Conservation (phyloP, 106 monocot species). For the Dendrobium catenatum region DNA sequence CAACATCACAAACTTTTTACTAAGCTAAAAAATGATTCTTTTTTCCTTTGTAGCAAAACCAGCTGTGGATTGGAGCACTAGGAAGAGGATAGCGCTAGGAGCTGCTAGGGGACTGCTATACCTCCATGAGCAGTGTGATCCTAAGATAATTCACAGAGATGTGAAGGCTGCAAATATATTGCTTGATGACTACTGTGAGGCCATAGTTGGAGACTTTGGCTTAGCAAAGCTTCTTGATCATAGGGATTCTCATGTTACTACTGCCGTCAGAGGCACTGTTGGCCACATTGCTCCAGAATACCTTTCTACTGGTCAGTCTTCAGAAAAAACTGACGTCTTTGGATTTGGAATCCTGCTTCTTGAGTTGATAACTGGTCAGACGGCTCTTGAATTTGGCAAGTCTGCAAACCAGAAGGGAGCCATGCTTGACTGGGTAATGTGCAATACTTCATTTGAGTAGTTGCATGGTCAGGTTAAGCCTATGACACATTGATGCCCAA, state of each 20-base stretch:
- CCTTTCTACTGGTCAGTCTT: constrained; percentile 26
- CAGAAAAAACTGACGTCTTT: constrained; percentile 28
- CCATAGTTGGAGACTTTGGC: constrained; percentile 27
- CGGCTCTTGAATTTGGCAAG: constrained; percentile 27
- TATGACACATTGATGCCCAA: too few species aligned
- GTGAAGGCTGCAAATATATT: constrained; percentile 28
- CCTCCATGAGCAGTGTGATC: constrained; percentile 29
- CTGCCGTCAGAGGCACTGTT: constrained; percentile 23
- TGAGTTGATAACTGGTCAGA: constrained; percentile 20
- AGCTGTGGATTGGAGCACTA: constrained; percentile 15
- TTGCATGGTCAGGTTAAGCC: too few species aligned
- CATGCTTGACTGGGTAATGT: constrained; percentile 28
- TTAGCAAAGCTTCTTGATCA: constrained; percentile 30
- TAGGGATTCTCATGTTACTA: constrained; percentile 22
- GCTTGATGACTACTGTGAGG: constrained; percentile 24
- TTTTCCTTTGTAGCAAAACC: constrained; percentile 14
- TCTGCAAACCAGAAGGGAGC: constrained; percentile 26
- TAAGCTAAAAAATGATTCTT: not conserved
- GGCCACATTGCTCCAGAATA: constrained; percentile 31
- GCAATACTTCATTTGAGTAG: not conserved
- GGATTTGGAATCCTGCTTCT: constrained; percentile 26
- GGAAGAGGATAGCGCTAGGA: constrained; percentile 27
- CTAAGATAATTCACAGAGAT: constrained; percentile 28
- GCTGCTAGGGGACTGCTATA: constrained; percentile 24
- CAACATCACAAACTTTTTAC: not conserved